phyloP scores from a whole-genome alignment of 441 rosid genomes.

The Corymbia citriodora region DNA sequence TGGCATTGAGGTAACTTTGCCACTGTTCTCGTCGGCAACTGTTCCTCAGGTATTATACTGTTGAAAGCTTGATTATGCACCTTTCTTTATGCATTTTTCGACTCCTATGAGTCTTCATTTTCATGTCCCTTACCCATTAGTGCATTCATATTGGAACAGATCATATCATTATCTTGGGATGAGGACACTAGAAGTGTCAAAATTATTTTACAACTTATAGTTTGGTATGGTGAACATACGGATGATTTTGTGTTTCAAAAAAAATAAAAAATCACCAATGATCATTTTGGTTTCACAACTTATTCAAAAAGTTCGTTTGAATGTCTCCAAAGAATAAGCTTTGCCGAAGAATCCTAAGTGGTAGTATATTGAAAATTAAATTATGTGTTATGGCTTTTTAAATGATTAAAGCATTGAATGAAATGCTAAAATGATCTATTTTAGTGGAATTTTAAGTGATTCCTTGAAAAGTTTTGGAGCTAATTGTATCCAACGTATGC shows the following conservation, averaged over 20 bases:
- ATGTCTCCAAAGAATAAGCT: neutral
- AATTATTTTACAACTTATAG: neutral
- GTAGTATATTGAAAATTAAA: neutral
- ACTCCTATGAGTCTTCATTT: neutral
- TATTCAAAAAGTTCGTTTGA: neutral
- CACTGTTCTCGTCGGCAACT: constrained; percentile 82
- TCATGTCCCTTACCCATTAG: neutral
- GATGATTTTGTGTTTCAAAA: neutral
- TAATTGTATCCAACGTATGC: neutral
- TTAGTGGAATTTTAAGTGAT: neutral
- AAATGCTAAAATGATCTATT: neutral
- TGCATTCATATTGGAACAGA: neutral
- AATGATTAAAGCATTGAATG: neutral
- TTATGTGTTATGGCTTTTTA: neutral
- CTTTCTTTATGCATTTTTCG: neutral
- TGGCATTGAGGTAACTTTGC: constrained; percentile 30
- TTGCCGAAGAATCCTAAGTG: neutral
- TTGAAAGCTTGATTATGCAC: neutral
- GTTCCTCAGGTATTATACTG: constrained; percentile 47
- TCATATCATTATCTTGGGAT: neutral
- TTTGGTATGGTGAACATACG: neutral
- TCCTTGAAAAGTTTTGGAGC: neutral
- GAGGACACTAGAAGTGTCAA: neutral
- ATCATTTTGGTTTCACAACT: neutral
- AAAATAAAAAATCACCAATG: neutral